phyloP scores from a whole-genome alignment of 2,329 filamentous ascomycete genomes.

The Penicillium janthinellum region DNA sequence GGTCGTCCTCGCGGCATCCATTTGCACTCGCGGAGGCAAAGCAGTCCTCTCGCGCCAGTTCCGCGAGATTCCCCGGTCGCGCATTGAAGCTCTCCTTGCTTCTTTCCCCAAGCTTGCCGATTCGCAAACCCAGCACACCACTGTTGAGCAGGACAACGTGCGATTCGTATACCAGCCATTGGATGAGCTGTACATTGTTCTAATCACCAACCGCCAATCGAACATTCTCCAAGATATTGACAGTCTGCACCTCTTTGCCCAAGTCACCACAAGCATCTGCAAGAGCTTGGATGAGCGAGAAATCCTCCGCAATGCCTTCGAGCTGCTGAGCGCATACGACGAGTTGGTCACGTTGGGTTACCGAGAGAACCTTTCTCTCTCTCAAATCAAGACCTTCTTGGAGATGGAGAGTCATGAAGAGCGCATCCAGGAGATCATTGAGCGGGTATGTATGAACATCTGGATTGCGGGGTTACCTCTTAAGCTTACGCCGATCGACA shows the following conservation, averaged over 20 bases:
- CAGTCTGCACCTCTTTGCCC: slow-evolving; percentile 94
- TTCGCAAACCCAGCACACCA: slow-evolving; percentile 94
- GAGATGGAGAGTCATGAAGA: slow-evolving; percentile 99
- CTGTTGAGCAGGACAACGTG: slow-evolving; percentile 98
- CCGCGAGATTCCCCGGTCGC: slow-evolving; percentile 93
- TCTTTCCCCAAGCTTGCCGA: slow-evolving; percentile 98
- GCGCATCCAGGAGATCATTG: slow-evolving; percentile 97
- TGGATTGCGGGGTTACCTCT: slow-evolving; percentile 12
- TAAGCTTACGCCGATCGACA: slow-evolving; percentile 45
- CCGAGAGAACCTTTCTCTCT: slow-evolving; percentile 91
- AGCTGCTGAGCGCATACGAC: slow-evolving; percentile 93
- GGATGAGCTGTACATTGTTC: slow-evolving; percentile 98
- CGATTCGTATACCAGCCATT: slow-evolving; percentile 99
- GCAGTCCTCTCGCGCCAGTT: slow-evolving; percentile 97
- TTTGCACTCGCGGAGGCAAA: slow-evolving; percentile 98
- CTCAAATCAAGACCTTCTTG: slow-evolving; percentile 98
- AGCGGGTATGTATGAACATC: slow-evolving; percentile 61
- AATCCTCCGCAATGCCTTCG: slow-evolving; percentile 92
- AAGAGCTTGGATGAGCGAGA: slow-evolving; percentile 94
- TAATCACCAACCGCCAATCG: slow-evolving; percentile 98
- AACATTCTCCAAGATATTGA: slow-evolving; percentile 99
- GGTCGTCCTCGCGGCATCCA: slow-evolving; percentile 98
- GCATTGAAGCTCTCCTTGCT: slow-evolving; percentile 93
- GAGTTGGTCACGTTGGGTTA: slow-evolving; percentile 96
- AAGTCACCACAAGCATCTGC: slow-evolving; percentile 96